These are phyloP conservation scores for Paracoccidioides lutzii DNA, from an alignment of 2,329 filamentous ascomycete species.

Conservation along the genomic window DNA sequence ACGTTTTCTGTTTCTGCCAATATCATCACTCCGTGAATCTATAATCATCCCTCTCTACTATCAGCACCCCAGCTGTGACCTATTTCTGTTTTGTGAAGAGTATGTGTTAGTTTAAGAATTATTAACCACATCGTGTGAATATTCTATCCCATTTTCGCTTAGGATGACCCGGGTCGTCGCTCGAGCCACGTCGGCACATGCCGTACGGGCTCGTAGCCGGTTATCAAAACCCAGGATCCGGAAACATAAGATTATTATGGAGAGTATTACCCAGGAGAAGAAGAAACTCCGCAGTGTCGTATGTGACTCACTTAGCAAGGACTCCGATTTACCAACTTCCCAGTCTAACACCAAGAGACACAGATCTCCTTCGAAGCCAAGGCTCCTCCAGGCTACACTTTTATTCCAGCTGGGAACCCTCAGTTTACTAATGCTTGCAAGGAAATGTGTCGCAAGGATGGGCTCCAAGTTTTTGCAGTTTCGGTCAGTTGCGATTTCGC, in stretches of 20 bases:
- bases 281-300: conserved; percentile 45
- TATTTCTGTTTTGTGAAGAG: neutral
- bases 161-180: conserved; percentile 27
- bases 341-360: neutral
- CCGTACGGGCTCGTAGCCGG: conserved; percentile 23
- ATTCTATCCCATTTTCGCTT: neutral
- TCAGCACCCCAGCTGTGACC: neutral
- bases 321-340: neutral
- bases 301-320: conserved; percentile 16
- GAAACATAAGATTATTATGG: conserved; percentile 46
- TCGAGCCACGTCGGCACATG: conserved; percentile 22
- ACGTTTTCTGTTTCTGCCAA: neutral
- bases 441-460: conserved; percentile 44
- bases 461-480: conserved; percentile 44
- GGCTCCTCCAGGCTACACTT: conserved; percentile 47
- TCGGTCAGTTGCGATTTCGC: conserved; percentile 37
- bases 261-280: conserved; percentile 46
- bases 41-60: neutral
- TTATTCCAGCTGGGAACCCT: conserved; percentile 47
- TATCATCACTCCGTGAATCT: neutral
- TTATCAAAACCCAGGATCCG: conserved; percentile 23
- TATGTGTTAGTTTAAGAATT: neutral
- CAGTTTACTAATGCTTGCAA: conserved; percentile 48
- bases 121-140: neutral
- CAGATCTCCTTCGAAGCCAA: conserved; percentile 44